Conservation (phyloP, 169 alveolate species). For the Cryptosporidium ryanae region DNA sequence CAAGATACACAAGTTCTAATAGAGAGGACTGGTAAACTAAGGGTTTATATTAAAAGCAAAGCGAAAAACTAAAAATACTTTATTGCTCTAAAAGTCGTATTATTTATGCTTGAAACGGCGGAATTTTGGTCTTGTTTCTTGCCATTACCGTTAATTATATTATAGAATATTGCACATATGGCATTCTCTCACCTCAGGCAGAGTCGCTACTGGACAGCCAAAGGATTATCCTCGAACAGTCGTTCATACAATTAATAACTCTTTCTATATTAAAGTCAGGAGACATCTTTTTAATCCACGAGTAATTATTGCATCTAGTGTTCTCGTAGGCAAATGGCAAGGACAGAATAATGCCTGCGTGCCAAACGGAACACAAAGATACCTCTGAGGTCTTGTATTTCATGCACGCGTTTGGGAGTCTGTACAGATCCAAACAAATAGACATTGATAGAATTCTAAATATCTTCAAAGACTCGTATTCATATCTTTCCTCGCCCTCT, state of each 20-base stretch:
- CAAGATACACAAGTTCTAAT: conserved; percentile 44
- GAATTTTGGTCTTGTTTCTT: neutral
- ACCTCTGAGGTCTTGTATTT: conserved; percentile 23
- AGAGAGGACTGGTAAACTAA: conserved; percentile 64
- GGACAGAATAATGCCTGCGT: conserved; percentile 55
- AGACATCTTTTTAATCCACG: conserved; percentile 44
- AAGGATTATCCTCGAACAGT: conserved; percentile 39
- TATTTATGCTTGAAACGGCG: too few relatives aligned
- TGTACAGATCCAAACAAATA: conserved; percentile 40
- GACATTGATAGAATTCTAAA: conserved; percentile 53
- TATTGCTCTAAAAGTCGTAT: neutral
- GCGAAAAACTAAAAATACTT: neutral
- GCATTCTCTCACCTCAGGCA: conserved; percentile 10
- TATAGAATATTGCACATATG: too few relatives aligned
- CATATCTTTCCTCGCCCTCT: conserved; percentile 21
- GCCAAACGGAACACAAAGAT: conserved; percentile 65
- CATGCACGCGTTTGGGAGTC: conserved; percentile 70
- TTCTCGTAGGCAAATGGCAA: conserved; percentile 64
- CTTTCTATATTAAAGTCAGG: conserved; percentile 29
- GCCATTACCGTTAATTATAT: neutral
- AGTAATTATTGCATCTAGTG: neutral
- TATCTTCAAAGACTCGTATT: conserved; percentile 35
- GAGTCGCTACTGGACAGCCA: conserved; percentile 70
- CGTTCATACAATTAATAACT: conserved; percentile 47
- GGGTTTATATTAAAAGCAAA: neutral